Conservation (phyloP, 73 alveolate species). For the Symbiodinium natans region DNA sequence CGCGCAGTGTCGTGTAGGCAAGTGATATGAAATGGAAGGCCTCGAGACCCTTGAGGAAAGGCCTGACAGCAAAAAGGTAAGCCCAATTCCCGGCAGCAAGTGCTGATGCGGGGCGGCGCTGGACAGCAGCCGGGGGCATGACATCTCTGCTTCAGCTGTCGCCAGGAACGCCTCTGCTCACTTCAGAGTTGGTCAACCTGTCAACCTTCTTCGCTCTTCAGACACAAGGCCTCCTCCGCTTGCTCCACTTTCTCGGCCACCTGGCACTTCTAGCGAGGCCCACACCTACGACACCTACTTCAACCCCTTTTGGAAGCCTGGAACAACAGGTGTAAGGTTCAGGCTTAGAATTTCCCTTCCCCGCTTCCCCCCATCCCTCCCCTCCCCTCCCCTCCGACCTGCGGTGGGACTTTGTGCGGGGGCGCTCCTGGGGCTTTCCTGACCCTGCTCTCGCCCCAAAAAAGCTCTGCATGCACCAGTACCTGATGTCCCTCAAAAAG, state of each 20-base stretch:
- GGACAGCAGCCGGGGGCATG: not conserved
- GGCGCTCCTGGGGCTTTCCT: too few species aligned
- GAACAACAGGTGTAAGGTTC: too few species aligned
- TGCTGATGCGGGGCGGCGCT: not conserved
- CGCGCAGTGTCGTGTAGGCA: not conserved
- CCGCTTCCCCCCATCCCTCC: too few species aligned
- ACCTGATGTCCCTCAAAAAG: too few species aligned
- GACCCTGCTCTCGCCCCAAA: too few species aligned
- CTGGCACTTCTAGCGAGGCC: not conserved
- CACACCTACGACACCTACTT: too few species aligned
- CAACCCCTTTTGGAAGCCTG: too few species aligned
- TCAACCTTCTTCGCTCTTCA: not conserved
- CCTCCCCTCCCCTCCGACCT: too few species aligned
- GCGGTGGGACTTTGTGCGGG: too few species aligned
- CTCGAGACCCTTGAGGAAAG: conserved; percentile 80
- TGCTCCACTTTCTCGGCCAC: conserved; percentile 76
- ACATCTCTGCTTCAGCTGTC: conserved; percentile 72
- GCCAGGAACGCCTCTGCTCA: conserved; percentile 53
- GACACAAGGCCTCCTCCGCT: conserved; percentile 39
- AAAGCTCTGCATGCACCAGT: too few species aligned
- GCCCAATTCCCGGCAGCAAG: not conserved
- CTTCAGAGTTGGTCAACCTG: too few species aligned
- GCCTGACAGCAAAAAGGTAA: conserved; percentile 22
- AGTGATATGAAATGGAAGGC: not conserved
- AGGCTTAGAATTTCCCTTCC: too few species aligned